phyloP scores from a whole-genome alignment of 2,329 filamentous ascomycete species.

The Curvularia sp. region DNA sequence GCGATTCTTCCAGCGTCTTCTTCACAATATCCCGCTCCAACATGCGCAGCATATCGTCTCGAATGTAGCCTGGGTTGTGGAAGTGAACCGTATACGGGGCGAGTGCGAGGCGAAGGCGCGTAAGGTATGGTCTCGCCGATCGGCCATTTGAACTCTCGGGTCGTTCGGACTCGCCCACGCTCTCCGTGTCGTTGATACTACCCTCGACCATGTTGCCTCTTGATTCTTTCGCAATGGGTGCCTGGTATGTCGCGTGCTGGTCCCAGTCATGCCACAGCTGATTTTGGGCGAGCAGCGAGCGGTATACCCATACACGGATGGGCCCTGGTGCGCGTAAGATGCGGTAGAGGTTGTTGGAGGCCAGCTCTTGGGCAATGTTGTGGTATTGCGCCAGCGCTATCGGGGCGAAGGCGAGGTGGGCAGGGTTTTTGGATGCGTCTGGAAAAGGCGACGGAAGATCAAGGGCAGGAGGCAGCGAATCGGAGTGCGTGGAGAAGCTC shows the following conservation, averaged over 20 bases:
- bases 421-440: conserved; percentile 10
- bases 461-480: conserved; percentile 8
- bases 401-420: conserved; percentile 29
- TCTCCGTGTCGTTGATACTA: conserved; percentile 22
- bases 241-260: conserved; percentile 7
- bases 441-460: conserved; percentile 10
- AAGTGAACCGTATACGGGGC: conserved; percentile 65
- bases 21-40: conserved; percentile 63
- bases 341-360: conserved; percentile 34
- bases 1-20: conserved; percentile 65
- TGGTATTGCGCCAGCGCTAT: conserved; percentile 38
- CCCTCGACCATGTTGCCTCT: conserved; percentile 12
- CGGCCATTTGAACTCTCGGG: conserved; percentile 22
- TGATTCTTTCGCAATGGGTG: conserved; percentile 13
- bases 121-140: conserved; percentile 48
- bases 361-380: conserved; percentile 30
- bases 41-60: conserved; percentile 65
- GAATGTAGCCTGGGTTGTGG: conserved; percentile 66
- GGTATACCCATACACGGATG: conserved; percentile 39
- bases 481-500: conserved; percentile 16
- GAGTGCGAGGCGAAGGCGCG: conserved; percentile 56
- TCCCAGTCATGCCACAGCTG: conserved; percentile 34
- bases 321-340: conserved; percentile 38
- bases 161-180: conserved; percentile 22
- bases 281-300: conserved; percentile 32